Conservation (phyloP, 768 basidiomycete genomes). For the Termitomyces sp. region DNA sequence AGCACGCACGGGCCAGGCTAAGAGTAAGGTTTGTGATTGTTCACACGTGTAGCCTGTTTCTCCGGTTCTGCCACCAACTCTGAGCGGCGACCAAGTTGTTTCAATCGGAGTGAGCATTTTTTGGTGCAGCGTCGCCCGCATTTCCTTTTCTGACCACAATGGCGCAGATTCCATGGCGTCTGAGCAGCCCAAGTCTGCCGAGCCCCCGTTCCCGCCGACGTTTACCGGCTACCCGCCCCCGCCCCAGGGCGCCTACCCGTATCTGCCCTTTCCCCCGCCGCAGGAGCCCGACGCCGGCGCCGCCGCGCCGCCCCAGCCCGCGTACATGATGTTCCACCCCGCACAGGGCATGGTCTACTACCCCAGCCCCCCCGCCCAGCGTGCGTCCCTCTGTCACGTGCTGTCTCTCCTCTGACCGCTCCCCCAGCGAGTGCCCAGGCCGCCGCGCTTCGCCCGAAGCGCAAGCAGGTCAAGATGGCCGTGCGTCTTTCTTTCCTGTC, state of each 20-base stretch:
- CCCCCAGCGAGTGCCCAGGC: slow-evolving; percentile 16
- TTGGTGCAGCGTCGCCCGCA: neutral
- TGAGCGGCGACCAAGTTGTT: slow-evolving; percentile 12
- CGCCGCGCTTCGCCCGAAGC: slow-evolving; percentile 50
- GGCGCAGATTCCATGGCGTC: slow-evolving; percentile 19
- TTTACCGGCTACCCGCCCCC: slow-evolving; percentile 20
- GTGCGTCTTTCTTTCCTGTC: slow-evolving; percentile 23
- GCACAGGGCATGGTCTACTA: slow-evolving; percentile 39
- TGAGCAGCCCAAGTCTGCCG: slow-evolving; percentile 26
- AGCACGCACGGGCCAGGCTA: slow-evolving; percentile 7
- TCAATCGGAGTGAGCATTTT: slow-evolving; percentile 12
- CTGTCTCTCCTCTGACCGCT: neutral
- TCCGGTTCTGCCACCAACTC: neutral
- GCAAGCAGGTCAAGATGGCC: slow-evolving; percentile 86
- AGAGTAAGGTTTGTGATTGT: slow-evolving; percentile 1
- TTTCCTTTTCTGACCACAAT: neutral
- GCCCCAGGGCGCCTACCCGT: slow-evolving; percentile 32
- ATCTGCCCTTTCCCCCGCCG: slow-evolving; percentile 33
- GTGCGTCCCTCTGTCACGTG: slow-evolving; percentile 15
- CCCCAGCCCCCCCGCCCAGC: slow-evolving; percentile 28
- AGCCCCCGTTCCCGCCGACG: slow-evolving; percentile 26
- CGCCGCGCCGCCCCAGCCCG: slow-evolving; percentile 22
- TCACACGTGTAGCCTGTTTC: slow-evolving; percentile 4
- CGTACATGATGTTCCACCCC: slow-evolving; percentile 35
- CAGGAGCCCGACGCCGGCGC: slow-evolving; percentile 24